Evolutionary conservation across 768 basidiomycete species (phyloP), one percentile per base, ranked within the genome.

Genomic region (Thelephora ganbajun): DNA sequence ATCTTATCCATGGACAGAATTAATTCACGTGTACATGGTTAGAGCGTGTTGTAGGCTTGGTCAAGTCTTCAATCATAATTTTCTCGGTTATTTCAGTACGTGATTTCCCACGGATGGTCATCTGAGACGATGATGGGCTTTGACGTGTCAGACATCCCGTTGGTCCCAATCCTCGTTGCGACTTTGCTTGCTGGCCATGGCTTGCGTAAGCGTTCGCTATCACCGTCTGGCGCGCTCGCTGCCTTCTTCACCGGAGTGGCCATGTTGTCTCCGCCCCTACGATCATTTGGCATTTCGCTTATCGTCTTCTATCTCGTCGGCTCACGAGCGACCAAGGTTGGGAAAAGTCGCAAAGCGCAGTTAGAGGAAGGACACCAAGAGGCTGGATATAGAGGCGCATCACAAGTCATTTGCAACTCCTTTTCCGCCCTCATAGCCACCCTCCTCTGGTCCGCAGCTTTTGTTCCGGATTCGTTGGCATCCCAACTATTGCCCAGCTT

Each of bases 391-490:
- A 72, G 92, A 39, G 74, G 67, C 26, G 84, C 78, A 13, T 75
- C 77, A 67, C 92, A 94, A 64, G 91, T 91, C 18, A 62, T 93
- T 9, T 81, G 78, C 66, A 93, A 91, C 59, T 85, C 85, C 33
- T 67, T 76, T 11, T 70, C 79, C 18, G 83, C 79, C 0, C 59
- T 82, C 18, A 52, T 74, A 2, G 82, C 80, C 5, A 69, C 71
- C 18, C 59, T 76, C 35, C 43, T 72, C 0, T 92, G 89, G 89
- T 77, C 78, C 50, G 66, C 71, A 16, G 57, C 68, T 1, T 85
- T 79, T 52, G 73, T 63, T 13, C 63, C 77, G 56, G 50, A 64
- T 6, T 68, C 63, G 20, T 43, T 62, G 18, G 57, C 54, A 35
- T 51, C 60, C 9, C 48, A 43, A 26, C 26, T 56, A 18, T 46